phyloP scores from a whole-genome alignment of 2,329 filamentous ascomycete species.

The Venturia oleaginea region DNA sequence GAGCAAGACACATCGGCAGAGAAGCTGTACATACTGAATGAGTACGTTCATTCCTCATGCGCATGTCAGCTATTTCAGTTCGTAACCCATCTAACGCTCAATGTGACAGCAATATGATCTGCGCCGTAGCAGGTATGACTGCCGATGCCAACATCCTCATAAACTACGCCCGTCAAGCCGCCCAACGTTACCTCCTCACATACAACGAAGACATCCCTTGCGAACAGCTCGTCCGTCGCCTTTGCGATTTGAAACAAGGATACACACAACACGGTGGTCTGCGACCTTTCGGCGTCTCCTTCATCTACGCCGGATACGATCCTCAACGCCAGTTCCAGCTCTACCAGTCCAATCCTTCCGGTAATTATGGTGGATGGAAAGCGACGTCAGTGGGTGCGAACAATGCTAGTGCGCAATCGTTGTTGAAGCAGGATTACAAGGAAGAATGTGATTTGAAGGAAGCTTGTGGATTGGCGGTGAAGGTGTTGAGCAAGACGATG shows the following conservation, averaged over 20 bases:
- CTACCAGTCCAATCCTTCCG: conserved; percentile 97
- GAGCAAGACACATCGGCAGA: conserved; percentile 99
- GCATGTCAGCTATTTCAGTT: not conserved
- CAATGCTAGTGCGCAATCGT: conserved; percentile 91
- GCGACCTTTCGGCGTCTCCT: conserved; percentile 93
- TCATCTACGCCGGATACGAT: conserved; percentile 99
- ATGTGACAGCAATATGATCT: conserved; percentile 88
- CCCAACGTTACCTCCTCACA: conserved; percentile 93
- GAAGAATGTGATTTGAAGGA: conserved; percentile 95
- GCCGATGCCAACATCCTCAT: conserved; percentile 99
- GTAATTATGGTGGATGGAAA: conserved; percentile 99
- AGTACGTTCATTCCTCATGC: conserved; percentile 49
- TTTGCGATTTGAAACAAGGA: conserved; percentile 97
- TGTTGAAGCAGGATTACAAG: conserved; percentile 99
- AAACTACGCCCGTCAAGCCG: conserved; percentile 96
- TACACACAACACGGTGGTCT: conserved; percentile 99
- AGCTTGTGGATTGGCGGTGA: conserved; percentile 93
- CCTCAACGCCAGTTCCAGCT: conserved; percentile 94
- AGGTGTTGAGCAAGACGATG: conserved; percentile 99
- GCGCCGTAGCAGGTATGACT: conserved; percentile 97
- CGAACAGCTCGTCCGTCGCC: conserved; percentile 90
- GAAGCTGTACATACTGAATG: conserved; percentile 99
- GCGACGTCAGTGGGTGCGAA: conserved; percentile 96
- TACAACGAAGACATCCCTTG: conserved; percentile 99
- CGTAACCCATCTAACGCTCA: not conserved